Evolutionary conservation across 495 filamentous ascomycete species (phyloP).

Genomic region (Annulohypoxylon maeteangense): DNA sequence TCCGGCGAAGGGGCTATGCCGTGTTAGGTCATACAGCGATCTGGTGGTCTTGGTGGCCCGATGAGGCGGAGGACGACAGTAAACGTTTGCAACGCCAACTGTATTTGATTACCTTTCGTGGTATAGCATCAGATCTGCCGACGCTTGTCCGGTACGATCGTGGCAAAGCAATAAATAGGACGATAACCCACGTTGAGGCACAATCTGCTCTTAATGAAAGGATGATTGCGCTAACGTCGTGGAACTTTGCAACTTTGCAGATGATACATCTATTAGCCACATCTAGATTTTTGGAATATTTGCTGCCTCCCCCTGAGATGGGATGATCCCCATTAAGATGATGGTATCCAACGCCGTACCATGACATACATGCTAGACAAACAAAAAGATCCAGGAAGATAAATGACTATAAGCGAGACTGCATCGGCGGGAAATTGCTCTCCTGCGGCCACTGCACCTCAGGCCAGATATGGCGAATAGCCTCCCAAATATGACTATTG

Average conservation of each 20-base stretch:
- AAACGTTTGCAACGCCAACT: slow-evolving; percentile 37
- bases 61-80: slow-evolving; percentile 42
- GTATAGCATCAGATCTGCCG: slow-evolving; percentile 27
- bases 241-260: slow-evolving; percentile 42
- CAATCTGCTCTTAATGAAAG: slow-evolving; percentile 40
- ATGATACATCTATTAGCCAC: slow-evolving; percentile 32
- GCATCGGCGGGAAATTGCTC: slow-evolving; percentile 55
- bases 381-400: slow-evolving; percentile 21
- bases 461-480: slow-evolving; percentile 84
- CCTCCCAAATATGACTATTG: slow-evolving; percentile 86
- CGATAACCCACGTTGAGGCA: slow-evolving; percentile 43
- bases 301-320: slow-evolving; percentile 1
- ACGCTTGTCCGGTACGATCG: slow-evolving; percentile 33
- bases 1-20: slow-evolving; percentile 45
- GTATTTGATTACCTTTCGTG: slow-evolving; percentile 19
- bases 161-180: slow-evolving; percentile 40
- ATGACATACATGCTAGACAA: slow-evolving; percentile 36
- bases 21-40: slow-evolving; percentile 39
- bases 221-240: slow-evolving; percentile 35
- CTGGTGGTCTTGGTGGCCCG: slow-evolving; percentile 39
- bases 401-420: slow-evolving; percentile 42
- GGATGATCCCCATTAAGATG: slow-evolving; percentile 11
- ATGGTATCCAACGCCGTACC: slow-evolving; percentile 36
- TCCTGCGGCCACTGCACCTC: slow-evolving; percentile 82
- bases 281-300: slow-evolving; percentile 21